Conservation (phyloP, 75 land plant species). For the Pinus taeda region DNA sequence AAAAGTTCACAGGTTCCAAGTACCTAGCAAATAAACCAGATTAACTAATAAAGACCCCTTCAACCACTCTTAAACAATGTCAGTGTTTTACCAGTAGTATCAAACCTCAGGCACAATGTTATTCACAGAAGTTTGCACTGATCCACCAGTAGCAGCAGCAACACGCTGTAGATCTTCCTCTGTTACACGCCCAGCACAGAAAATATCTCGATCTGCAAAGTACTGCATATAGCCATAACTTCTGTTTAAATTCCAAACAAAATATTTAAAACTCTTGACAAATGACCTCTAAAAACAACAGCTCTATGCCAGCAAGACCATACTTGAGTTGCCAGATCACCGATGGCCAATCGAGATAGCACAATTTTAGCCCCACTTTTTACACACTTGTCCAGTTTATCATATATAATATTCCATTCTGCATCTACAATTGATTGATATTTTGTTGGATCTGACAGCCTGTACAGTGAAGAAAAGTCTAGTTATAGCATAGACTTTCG, state of each 20-base stretch:
- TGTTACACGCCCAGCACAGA: slow-evolving; percentile 98
- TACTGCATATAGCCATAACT: slow-evolving; percentile 50
- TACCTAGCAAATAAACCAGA: slow-evolving; percentile 43
- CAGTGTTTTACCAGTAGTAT: background rate
- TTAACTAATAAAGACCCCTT: background rate
- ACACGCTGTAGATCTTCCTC: slow-evolving; percentile 97
- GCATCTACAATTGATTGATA: slow-evolving; percentile 99
- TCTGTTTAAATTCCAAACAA: slow-evolving; percentile 2
- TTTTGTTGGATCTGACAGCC: slow-evolving; percentile 88
- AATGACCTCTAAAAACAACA: background rate
- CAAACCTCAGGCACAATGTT: slow-evolving; percentile 88
- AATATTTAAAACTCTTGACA: background rate
- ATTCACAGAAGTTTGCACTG: slow-evolving; percentile 95
- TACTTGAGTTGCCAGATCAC: slow-evolving; percentile 96
- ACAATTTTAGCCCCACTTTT: slow-evolving; percentile 93
- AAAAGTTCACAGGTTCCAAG: slow-evolving; percentile 90
- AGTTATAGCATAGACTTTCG: background rate
- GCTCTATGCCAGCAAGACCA: background rate
- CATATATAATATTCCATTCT: slow-evolving; percentile 99
- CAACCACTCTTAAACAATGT: background rate
- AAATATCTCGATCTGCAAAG: slow-evolving; percentile 98
- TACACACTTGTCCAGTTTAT: slow-evolving; percentile 95
- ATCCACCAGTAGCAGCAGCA: slow-evolving; percentile 94
- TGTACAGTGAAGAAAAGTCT: slow-evolving; percentile 18
- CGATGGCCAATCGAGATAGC: slow-evolving; percentile 92